A percentile compares a stretch with the other conserved stretches of the same genome.
Evolutionary conservation across 1,139 yeast genomes (phyloP).

Genomic region (Protomyces pachydermus): DNA sequence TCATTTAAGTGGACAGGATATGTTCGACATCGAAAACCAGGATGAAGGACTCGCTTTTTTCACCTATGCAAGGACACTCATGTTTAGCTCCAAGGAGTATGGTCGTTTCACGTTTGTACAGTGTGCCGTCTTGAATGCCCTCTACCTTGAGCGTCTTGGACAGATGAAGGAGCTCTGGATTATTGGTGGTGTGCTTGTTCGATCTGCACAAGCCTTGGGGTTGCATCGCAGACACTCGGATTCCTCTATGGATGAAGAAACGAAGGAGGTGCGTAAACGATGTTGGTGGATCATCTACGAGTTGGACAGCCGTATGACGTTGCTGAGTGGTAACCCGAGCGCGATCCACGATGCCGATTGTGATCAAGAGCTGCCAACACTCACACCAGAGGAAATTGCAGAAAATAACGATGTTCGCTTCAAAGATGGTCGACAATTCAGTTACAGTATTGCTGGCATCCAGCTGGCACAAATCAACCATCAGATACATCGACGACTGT

Average conservation of each 20-base stretch:
- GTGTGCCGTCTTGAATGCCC: slow-evolving; percentile 47
- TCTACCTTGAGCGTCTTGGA: slow-evolving; percentile 49
- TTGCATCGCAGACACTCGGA: slow-evolving; percentile 51
- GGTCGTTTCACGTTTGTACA: slow-evolving; percentile 48
- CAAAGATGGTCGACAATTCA: slow-evolving; percentile 3
- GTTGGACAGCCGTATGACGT: slow-evolving; percentile 52
- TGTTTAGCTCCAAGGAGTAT: slow-evolving; percentile 41
- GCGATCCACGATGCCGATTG: slow-evolving; percentile 48
- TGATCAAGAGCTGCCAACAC: slow-evolving; percentile 30
- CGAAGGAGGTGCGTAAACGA: slow-evolving; percentile 44
- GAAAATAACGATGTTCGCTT: background rate
- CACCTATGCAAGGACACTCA: slow-evolving; percentile 5
- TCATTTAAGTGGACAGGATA: background rate
- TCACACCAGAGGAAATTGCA: background rate
- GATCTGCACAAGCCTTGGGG: slow-evolving; percentile 63
- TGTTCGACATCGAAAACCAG: background rate
- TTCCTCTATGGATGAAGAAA: slow-evolving; percentile 33
- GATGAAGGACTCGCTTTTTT: background rate
- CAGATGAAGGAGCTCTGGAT: slow-evolving; percentile 42
- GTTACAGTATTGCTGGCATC: slow-evolving; percentile 1
- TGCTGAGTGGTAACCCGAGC: slow-evolving; percentile 60
- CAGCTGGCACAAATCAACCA: slow-evolving; percentile 28
- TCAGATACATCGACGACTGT: slow-evolving; percentile 36
- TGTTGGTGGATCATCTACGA: slow-evolving; percentile 57
- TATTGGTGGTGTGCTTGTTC: slow-evolving; percentile 50